Evolutionary conservation across 352 stramenopile species (phyloP).

Genomic region (Phytophthora ramorum): DNA sequence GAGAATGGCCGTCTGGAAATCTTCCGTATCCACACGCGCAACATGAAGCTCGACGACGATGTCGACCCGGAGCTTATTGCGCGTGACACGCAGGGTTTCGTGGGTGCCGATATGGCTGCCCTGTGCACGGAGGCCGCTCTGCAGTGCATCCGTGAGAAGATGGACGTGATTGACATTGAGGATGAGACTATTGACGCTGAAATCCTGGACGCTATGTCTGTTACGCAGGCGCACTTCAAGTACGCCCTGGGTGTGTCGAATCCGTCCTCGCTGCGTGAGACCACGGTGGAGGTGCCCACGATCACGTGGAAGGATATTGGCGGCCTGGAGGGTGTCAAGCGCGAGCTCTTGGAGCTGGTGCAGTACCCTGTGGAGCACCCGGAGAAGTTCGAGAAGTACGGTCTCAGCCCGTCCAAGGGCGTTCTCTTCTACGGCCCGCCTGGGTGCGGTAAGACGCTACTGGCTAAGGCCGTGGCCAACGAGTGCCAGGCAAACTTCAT

Average conservation of each 20-base stretch:
- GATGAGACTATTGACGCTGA: constrained; percentile 99
- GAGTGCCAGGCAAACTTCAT: constrained; percentile 99
- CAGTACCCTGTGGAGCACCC: constrained; percentile 99
- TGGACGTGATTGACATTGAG: constrained; percentile 99
- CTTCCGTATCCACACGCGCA: constrained; percentile 99
- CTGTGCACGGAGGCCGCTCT: constrained; percentile 98
- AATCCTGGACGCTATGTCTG: constrained; percentile 98
- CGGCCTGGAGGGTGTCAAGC: constrained; percentile 98
- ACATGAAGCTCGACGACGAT: constrained; percentile 99
- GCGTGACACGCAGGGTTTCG: constrained; percentile 99
- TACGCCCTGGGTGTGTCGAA: constrained; percentile 98
- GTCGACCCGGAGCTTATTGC: constrained; percentile 98
- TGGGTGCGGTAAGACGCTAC: constrained; percentile 99
- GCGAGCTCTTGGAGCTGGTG: constrained; percentile 98
- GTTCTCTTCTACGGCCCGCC: constrained; percentile 99
- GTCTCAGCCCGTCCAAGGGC: constrained; percentile 94
- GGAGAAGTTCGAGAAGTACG: constrained; percentile 99
- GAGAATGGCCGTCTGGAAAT: constrained; percentile 99
- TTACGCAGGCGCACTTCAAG: constrained; percentile 99
- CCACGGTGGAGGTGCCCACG: constrained; percentile 99
- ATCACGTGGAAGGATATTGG: constrained; percentile 99
- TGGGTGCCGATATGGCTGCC: constrained; percentile 99
- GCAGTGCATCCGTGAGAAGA: constrained; percentile 99
- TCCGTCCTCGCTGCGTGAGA: constrained; percentile 98
- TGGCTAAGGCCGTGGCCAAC: constrained; percentile 99